phyloP scores from a whole-genome alignment of 2,329 filamentous ascomycete species.

The Eurotiales sp. region DNA sequence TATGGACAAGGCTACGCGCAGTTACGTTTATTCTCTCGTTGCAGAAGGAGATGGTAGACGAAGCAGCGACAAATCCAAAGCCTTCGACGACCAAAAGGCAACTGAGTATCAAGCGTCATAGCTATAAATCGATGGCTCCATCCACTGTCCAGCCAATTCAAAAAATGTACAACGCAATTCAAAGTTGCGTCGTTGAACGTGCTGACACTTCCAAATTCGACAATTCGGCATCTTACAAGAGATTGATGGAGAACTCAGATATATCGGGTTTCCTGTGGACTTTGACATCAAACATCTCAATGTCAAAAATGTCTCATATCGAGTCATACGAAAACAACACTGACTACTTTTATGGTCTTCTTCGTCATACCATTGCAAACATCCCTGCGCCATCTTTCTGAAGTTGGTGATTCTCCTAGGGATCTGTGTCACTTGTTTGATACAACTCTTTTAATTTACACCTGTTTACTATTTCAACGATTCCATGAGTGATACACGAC shows the following conservation, averaged over 20 bases:
- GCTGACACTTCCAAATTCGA: neutral
- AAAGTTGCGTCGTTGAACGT: neutral
- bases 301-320: neutral
- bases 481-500: too few species aligned
- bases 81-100: neutral
- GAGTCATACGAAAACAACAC: slow-evolving; percentile 2
- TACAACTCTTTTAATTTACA: neutral
- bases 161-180: neutral
- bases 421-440: neutral
- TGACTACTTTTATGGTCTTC: slow-evolving; percentile 3
- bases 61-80: neutral
- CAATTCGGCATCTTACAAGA: too few species aligned
- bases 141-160: neutral
- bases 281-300: slow-evolving; percentile 3
- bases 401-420: neutral
- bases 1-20: slow-evolving; percentile 6
- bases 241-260: neutral
- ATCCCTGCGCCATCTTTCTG: slow-evolving; percentile 1
- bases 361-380: neutral
- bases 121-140: neutral
- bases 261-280: slow-evolving; percentile 4
- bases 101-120: neutral
- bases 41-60: slow-evolving; percentile 1
- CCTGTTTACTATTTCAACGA: neutral
- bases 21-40: slow-evolving; percentile 11